Percentiles rank a stretch among this genome's conserved stretches.
phyloP scores from a whole-genome alignment of 1,284 basidiomycete genomes.

The Xanthoconium separans region DNA sequence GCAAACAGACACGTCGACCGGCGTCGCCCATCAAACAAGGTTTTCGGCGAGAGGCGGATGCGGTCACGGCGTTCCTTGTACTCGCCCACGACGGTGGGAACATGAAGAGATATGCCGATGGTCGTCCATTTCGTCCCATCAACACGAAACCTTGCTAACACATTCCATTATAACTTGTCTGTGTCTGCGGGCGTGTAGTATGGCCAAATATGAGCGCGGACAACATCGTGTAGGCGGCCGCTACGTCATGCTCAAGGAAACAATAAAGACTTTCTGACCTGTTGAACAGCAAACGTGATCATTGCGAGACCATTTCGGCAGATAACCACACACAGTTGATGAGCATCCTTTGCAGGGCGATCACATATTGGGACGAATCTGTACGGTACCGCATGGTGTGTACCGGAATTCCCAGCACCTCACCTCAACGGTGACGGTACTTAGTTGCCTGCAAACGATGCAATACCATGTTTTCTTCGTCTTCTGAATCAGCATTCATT shows the following conservation, averaged over 20 bases:
- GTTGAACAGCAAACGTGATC: neutral
- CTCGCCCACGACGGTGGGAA: neutral
- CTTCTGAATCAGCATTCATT: neutral
- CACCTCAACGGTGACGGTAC: neutral
- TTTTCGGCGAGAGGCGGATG: neutral
- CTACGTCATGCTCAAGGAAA: neutral
- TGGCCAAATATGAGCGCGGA: neutral
- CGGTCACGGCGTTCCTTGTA: neutral
- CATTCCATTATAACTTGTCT: neutral
- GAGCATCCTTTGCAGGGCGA: neutral
- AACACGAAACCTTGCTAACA: neutral
- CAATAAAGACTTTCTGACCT: neutral
- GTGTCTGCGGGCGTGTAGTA: neutral
- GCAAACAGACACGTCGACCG: neutral
- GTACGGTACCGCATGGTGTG: neutral
- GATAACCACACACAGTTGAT: neutral
- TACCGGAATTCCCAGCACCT: neutral
- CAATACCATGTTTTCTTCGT: neutral
- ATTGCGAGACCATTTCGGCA: conserved; percentile 1
- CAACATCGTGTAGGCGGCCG: neutral
- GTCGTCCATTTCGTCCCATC: neutral
- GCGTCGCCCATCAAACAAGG: no score
- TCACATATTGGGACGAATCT: neutral
- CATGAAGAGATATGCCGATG: no score
- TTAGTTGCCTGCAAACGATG: neutral